Evolutionary conservation across 441 rosid genomes (phyloP).

Genomic region (Corymbia calophylla): DNA sequence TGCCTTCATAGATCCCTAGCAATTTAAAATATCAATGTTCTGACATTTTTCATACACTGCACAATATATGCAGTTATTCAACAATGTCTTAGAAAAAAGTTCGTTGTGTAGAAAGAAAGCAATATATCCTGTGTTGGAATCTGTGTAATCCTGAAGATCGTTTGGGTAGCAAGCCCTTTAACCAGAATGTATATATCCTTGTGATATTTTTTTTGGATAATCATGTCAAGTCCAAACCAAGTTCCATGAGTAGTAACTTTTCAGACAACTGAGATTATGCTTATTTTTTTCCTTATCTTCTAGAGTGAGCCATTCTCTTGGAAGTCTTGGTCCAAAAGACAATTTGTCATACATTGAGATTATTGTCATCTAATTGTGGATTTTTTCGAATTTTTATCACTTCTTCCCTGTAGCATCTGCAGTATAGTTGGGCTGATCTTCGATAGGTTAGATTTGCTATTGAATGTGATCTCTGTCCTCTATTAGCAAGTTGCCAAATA

Average conservation of each 20-base stretch:
- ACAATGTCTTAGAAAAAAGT: neutral
- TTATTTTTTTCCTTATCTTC: no score
- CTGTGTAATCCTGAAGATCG: neutral
- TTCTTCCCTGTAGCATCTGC: neutral
- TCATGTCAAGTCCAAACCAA: no score
- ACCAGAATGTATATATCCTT: neutral
- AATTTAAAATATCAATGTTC: neutral
- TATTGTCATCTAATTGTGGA: no score
- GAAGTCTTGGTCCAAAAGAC: no score
- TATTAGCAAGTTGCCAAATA: neutral
- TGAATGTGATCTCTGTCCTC: neutral
- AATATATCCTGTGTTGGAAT: neutral
- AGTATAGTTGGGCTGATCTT: neutral
- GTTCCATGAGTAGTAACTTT: no score
- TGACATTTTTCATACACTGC: neutral
- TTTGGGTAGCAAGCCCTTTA: neutral
- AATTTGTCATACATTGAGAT: no score
- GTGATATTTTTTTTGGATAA: neutral
- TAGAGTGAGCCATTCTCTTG: no score
- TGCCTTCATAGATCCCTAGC: neutral
- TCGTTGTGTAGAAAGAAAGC: neutral
- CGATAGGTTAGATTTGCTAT: neutral
- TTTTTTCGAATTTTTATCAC: no score
- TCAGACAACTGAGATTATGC: neutral
- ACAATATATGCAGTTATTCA: neutral